Base-by-base conservation (phyloP, 805 yeast species). In the Metschnikowia rubicola region DNA sequence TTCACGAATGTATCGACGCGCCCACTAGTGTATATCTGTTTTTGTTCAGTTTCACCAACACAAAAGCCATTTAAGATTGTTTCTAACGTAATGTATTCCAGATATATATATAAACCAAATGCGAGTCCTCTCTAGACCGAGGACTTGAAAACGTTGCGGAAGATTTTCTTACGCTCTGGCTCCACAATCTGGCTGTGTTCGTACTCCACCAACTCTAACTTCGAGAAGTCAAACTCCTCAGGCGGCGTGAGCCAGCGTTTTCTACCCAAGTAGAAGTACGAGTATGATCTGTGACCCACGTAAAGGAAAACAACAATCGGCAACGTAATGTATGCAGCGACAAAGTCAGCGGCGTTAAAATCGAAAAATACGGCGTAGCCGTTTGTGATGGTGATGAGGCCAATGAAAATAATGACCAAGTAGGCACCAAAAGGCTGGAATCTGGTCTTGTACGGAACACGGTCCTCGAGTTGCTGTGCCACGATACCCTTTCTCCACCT, bases 301-400 rank as follows among this genome's bases (percentile, higher is more conserved):
- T 79, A 84, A 38, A 85, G 67, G 4, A 66, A 66, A 3, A 78
- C 50, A 52, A 80, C 74, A 47, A 79, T 71, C 32, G 85, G 87
- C 41, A 85, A 60, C 0, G 89, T 84, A 50, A 85, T 72, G 64
- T 85, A 85, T 9, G 90, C 86, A 31, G 91, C 90, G 42, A 85
- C 66, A 56, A 85, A 85, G 61, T 82, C 83, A 7, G 78, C 63
- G 1, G 64, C 75, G 11, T 71, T 73, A 71, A 82, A 83, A 15
- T 72, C 73, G 50, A 85, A 75, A 64, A 85, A 84, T 5, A 80
- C 84, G 3, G 78, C 83, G 60, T 82, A 86, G 47, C 91, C 91
- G 56, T 86, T 85, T n/a, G 90, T 84, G 39, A 86, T 43, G 30
- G 83, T 68, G 43, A 86, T 58, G n/a, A 86, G 30, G 5, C 72